phyloP scores from a whole-genome alignment of 495 filamentous ascomycete genomes.

The Hyaloscypha variabilis region DNA sequence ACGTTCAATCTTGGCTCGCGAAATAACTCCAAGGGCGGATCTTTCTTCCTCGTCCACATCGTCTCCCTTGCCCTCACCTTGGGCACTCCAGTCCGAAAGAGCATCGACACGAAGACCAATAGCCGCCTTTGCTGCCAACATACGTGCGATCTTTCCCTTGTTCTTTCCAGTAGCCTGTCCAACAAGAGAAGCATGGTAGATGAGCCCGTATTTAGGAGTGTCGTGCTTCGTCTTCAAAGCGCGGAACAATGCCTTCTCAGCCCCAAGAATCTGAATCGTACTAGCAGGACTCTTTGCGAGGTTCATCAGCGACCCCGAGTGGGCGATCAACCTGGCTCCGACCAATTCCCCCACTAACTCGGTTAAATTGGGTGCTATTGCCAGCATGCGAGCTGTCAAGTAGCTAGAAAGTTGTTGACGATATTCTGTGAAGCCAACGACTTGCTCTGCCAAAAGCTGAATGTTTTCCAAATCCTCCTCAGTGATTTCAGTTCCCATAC shows the following conservation, averaged over 20 bases:
- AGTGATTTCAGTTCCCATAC: conserved; percentile 97
- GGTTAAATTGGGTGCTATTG: conserved; percentile 95
- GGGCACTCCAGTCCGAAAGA: conserved; percentile 72
- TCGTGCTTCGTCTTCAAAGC: conserved; percentile 99
- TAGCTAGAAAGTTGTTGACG: conserved; percentile 85
- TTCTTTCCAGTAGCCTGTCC: conserved; percentile 96
- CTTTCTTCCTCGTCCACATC: conserved; percentile 85
- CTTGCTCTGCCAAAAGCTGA: conserved; percentile 85
- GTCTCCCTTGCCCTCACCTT: conserved; percentile 62
- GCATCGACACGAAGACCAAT: conserved; percentile 93
- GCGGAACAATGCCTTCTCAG: conserved; percentile 98
- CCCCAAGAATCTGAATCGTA: conserved; percentile 96
- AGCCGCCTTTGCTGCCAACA: conserved; percentile 90
- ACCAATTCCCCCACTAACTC: conserved; percentile 93
- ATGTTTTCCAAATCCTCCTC: conserved; percentile 89
- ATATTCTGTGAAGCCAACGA: conserved; percentile 88
- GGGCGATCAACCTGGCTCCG: conserved; percentile 92
- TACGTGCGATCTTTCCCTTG: conserved; percentile 98
- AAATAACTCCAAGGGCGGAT: conserved; percentile 70
- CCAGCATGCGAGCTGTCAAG: conserved; percentile 90
- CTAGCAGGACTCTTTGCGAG: conserved; percentile 95
- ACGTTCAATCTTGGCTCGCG: conserved; percentile 80
- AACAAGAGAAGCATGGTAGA: conserved; percentile 96
- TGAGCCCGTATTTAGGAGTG: conserved; percentile 98
- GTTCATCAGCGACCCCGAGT: conserved; percentile 92